Base-by-base conservation (phyloP, 2,329 filamentous ascomycete species). In the Trichoderma sp. region DNA sequence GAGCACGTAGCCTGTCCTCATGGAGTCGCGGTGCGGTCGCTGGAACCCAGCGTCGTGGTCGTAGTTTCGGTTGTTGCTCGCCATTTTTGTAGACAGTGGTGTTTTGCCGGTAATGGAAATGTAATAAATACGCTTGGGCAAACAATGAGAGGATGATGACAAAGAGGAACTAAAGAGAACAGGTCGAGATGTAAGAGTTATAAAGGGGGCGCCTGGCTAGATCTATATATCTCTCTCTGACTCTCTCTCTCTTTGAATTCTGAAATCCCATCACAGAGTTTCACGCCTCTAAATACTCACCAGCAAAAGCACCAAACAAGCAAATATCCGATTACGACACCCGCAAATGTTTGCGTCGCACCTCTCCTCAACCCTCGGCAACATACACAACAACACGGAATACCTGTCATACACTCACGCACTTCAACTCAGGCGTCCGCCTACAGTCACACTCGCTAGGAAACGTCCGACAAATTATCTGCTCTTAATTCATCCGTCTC, bases 271-370 rank as follows among this genome's bases (percentile, higher is more conserved):
- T 39, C 13, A 17, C 22, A 17, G 45, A 52, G 22, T 27, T 9
- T 27, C 2, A 3, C 2, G 22, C 22, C 59, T 29, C 45, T 63
- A 53, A 39, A 54, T 54, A 54, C 17, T 2, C 39, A 50, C 19
- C 45, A 56, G 22, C 10, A 27, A 9, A 45, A 17, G 12, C 25
- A 15, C 12, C 15, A 19, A 50, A 27, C 19, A 53, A 48, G 15
- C 42, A 59, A 59, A 54, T 25, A 52, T 19, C 50, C 27, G n/a
- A 17, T 64, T 48, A 25, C 52, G 37, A 63, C 58, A 29, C 37
- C 37, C 15, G 34, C 52, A 22, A 50, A 10, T 68, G 67, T 66
- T 68, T 68, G 65, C 57, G 65, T 67, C n/a, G 57, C 48, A 67
- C 65, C 29, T 17, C n/a, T 13, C 39, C 37, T 56, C 27, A 56